phyloP scores from a whole-genome alignment of 2,329 filamentous ascomycete species.

The Lanzia echinophila region DNA sequence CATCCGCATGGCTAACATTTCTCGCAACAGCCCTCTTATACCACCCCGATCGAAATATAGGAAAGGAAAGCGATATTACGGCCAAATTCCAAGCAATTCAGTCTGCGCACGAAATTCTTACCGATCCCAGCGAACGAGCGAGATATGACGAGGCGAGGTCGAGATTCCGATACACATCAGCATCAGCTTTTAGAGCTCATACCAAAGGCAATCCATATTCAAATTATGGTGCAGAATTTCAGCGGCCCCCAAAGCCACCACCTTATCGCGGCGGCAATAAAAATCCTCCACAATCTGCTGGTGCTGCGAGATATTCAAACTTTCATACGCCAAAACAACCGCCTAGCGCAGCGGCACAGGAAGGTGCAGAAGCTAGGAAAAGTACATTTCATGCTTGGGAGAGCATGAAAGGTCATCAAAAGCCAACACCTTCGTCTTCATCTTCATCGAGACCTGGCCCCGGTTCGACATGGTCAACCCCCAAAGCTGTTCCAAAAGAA shows the following conservation, averaged over 20 bases:
- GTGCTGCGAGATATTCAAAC: constrained; percentile 27
- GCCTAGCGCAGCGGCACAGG: constrained; percentile 23
- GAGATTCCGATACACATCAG: constrained; percentile 17
- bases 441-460: constrained; percentile 9
- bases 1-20: constrained; percentile 1
- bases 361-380: constrained; percentile 26
- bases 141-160: constrained; percentile 29
- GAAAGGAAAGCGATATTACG: constrained; percentile 57
- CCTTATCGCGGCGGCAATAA: constrained; percentile 15
- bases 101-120: constrained; percentile 61
- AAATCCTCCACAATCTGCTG: constrained; percentile 24
- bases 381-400: constrained; percentile 30
- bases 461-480: constrained; percentile 15
- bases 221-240: constrained; percentile 25
- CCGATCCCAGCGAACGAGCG: constrained; percentile 29
- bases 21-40: constrained; percentile 50
- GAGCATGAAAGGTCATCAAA: constrained; percentile 21
- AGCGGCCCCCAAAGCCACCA: constrained; percentile 28
- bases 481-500: constrained; percentile 21
- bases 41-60: constrained; percentile 66
- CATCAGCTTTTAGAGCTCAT: constrained; percentile 18
- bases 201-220: constrained; percentile 30
- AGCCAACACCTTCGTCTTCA: constrained; percentile 5
- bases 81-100: constrained; percentile 66
- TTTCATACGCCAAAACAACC: constrained; percentile 25